Conservation (phyloP, 306 rosid species). For the Hippophae rhamnoides region DNA sequence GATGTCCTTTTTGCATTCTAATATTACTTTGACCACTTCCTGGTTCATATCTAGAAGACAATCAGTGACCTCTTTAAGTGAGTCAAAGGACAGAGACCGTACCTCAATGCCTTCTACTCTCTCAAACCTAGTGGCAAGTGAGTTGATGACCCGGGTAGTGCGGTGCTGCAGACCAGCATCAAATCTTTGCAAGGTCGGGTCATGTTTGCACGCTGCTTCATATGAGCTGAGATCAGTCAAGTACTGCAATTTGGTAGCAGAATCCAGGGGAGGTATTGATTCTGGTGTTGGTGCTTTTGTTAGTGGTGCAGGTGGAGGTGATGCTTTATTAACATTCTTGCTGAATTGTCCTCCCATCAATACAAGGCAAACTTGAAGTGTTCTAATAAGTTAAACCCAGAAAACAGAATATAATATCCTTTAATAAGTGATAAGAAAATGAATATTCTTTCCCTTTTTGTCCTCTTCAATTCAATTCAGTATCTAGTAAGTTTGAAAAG, state of each 20-base stretch:
- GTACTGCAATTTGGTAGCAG: slow-evolving; percentile 32
- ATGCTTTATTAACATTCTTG: slow-evolving; percentile 26
- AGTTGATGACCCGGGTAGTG: slow-evolving; percentile 54
- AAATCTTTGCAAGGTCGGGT: slow-evolving; percentile 53
- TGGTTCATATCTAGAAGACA: slow-evolving; percentile 66
- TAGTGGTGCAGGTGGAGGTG: neutral
- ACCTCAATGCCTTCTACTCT: slow-evolving; percentile 20
- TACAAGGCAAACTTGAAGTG: neutral
- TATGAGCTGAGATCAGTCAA: slow-evolving; percentile 58
- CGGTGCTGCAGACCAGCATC: slow-evolving; percentile 57
- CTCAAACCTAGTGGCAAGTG: slow-evolving; percentile 36
- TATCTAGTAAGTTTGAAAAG: neutral
- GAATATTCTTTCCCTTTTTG: neutral
- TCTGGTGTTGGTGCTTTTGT: neutral
- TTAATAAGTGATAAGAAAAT: neutral
- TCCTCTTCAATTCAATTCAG: slow-evolving; percentile 6
- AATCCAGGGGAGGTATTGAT: slow-evolving; percentile 25
- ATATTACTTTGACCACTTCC: slow-evolving; percentile 56
- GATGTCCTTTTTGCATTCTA: slow-evolving; percentile 59
- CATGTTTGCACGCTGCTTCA: slow-evolving; percentile 57
- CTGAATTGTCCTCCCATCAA: slow-evolving; percentile 74
- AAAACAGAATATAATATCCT: neutral
- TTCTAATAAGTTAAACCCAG: neutral
- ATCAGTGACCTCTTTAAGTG: slow-evolving; percentile 59
- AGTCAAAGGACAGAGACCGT: slow-evolving; percentile 56